Percentiles rank a stretch among this genome's conserved stretches.
phyloP scores from a whole-genome alignment of 495 filamentous ascomycete genomes.

The Penicillium soppii region DNA sequence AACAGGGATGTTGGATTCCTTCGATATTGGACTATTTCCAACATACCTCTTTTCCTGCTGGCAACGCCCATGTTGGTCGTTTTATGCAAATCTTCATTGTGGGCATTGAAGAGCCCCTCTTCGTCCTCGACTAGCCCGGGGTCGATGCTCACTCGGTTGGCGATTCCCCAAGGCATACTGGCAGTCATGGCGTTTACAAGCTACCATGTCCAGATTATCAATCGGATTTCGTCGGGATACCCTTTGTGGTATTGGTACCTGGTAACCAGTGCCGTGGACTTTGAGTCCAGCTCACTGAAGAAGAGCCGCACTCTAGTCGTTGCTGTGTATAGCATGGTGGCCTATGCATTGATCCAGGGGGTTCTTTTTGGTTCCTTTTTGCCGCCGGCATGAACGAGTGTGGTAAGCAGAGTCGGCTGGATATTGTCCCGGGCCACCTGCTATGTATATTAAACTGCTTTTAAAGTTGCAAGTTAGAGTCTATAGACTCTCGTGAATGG shows the following conservation, averaged over 20 bases:
- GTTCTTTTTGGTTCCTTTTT: constrained; percentile 89
- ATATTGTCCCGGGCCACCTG: neutral
- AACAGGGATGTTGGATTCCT: constrained; percentile 82
- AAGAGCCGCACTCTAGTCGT: constrained; percentile 21
- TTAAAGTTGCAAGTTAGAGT: neutral
- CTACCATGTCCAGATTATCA: constrained; percentile 94
- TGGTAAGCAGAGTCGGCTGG: neutral
- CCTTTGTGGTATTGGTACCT: constrained; percentile 88
- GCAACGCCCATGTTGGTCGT: constrained; percentile 77
- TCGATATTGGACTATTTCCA: constrained; percentile 84
- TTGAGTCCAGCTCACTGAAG: constrained; percentile 17
- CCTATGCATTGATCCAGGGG: constrained; percentile 79
- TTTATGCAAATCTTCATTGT: constrained; percentile 59
- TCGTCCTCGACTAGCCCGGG: constrained; percentile 32
- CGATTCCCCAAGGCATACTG: constrained; percentile 70
- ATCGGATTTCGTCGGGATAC: constrained; percentile 82
- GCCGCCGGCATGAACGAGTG: constrained; percentile 66
- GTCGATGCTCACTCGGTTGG: constrained; percentile 54
- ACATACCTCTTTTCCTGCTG: constrained; percentile 84
- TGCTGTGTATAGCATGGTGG: constrained; percentile 65
- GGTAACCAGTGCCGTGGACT: constrained; percentile 39
- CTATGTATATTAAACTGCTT: neutral
- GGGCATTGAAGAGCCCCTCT: constrained; percentile 36
- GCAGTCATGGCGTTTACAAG: constrained; percentile 67
- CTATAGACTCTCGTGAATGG: neutral